Base-by-base conservation (phyloP, 208 protist genomes). In the Wallacemonas rigidus region DNA sequence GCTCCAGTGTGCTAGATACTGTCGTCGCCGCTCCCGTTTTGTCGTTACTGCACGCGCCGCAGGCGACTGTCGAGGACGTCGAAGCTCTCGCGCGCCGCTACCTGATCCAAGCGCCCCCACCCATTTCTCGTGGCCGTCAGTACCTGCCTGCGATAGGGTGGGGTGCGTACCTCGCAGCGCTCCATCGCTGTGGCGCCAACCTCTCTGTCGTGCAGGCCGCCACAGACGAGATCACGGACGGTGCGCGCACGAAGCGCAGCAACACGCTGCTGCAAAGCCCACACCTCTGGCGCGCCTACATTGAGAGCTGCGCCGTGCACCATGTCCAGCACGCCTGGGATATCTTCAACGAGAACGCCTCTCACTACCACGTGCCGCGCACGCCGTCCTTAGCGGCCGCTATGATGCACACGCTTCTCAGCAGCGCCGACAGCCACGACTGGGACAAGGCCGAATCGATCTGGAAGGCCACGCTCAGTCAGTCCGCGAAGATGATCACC, bases 231-330 rank as follows among this genome's bases (percentile, higher is more conserved):
- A 80, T 92, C 51, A 95, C 89, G 1, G 83, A 95, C 74, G 50
- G 67, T 0, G 53, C 11, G n/a, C 7, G 44, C 2, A 92, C 87
- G 6, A 76, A 81, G 48, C 65, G 91, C 45, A 81, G 80, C 8
- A 69, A 82, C 11, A 26, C 60, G 69, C 73, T 87, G 17, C 75
- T 92, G 64, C 68, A 63, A 8, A 80, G 80, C 63, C 75, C 82
- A 9, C 78, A 88, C 41, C 65, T 95, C 9, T 95, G 89, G 87
- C 89, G 81, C 57, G 89, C 85, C 9, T 95, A 95, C 67, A 71
- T 95, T 3, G 51, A 60, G 36, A 71, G 71, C 51, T 86, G 81
- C 26, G 53, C 53, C 9, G n/a, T 36, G 6, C 53, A 58, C 69
- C 70, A 81, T 1, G 79, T 70, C 57, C 15, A 38, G 1, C 87